Percentiles rank a stretch among this genome's conserved stretches.
Conservation (phyloP, 768 basidiomycete genomes). For the Kwoniella bestiolae region DNA sequence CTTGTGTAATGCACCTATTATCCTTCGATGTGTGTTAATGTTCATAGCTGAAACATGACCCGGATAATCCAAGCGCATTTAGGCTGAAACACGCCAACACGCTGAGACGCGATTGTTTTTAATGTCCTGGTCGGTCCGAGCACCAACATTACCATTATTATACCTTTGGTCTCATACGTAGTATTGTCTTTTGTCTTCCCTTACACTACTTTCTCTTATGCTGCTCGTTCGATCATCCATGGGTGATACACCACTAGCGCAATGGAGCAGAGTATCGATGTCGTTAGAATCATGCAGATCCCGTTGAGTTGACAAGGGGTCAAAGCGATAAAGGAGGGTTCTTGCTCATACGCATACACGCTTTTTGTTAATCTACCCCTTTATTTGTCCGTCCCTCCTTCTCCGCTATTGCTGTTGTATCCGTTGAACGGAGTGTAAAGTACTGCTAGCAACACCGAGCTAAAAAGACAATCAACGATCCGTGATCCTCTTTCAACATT, state of each 20-base stretch:
- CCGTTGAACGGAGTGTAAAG: background rate
- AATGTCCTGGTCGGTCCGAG: background rate
- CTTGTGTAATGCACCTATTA: background rate
- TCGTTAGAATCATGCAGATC: slow-evolving; percentile 7
- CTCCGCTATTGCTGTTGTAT: background rate
- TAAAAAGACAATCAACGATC: too few relatives aligned
- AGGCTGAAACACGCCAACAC: slow-evolving; percentile 4
- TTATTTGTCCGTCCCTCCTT: background rate
- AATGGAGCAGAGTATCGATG: background rate
- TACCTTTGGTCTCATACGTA: background rate
- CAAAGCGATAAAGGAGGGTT: background rate
- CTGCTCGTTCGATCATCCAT: slow-evolving; percentile 5
- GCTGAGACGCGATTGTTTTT: background rate
- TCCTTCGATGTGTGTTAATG: background rate
- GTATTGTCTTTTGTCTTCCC: background rate
- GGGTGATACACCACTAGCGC: background rate
- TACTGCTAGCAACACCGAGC: background rate
- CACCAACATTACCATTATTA: slow-evolving; percentile 1
- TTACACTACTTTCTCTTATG: background rate
- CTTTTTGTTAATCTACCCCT: slow-evolving; percentile 7
- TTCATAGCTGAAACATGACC: background rate
- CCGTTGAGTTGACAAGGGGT: background rate
- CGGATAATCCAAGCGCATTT: slow-evolving; percentile 6
- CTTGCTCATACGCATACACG: background rate
- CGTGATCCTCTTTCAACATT: background rate